These are phyloP conservation scores for Sclerotinia subarctica DNA, from an alignment of 2,329 filamentous ascomycete species.

Conservation along the genomic window DNA sequence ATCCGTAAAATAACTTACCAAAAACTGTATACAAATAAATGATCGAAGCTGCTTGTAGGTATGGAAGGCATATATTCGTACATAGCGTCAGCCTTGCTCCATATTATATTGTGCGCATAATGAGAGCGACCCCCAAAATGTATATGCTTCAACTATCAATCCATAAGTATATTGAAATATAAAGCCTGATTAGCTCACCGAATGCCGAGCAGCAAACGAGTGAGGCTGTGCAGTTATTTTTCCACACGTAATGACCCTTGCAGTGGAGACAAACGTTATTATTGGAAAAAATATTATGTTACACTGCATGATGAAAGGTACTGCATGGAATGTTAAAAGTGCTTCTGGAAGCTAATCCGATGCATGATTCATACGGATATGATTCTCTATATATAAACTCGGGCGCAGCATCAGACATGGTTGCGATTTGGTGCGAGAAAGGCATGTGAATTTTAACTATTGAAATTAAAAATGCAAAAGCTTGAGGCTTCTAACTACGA, in stretches of 20 bases:
- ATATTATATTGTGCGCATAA: too few species aligned
- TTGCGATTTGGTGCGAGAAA: not conserved
- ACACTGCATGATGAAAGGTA: not conserved
- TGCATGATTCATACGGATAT: not conserved
- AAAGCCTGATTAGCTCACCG: not conserved
- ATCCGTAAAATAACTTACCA: too few species aligned
- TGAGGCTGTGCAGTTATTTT: not conserved
- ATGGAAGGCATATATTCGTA: too few species aligned
- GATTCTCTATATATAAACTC: not conserved
- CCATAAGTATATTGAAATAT: not conserved
- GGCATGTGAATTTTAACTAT: not conserved
- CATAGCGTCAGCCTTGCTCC: too few species aligned
- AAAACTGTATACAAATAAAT: too few species aligned
- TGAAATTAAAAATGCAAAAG: not conserved
- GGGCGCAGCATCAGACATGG: not conserved
- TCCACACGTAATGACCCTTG: not conserved
- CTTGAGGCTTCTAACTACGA: not conserved
- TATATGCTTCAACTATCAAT: too few species aligned
- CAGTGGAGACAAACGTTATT: not conserved
- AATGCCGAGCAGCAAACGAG: not conserved
- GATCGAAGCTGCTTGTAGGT: too few species aligned
- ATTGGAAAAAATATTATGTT: conserved; percentile 2
- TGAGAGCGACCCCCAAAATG: too few species aligned
- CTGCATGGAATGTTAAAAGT: not conserved
- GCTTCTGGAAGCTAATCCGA: not conserved